phyloP scores from a whole-genome alignment of 1,284 basidiomycete genomes.

The Papiliotrema laurentii region DNA sequence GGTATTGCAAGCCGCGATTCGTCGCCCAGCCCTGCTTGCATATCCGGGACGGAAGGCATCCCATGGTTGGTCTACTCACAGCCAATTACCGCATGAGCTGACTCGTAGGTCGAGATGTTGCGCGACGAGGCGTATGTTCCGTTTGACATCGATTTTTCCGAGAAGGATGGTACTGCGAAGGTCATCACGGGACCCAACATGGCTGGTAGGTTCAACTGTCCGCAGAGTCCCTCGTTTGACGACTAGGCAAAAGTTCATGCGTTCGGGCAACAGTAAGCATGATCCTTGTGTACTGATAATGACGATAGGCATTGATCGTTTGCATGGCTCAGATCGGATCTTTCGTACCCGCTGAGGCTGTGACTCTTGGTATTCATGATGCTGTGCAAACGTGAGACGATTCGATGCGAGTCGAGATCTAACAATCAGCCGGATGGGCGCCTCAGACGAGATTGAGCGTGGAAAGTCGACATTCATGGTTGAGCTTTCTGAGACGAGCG shows the following conservation, averaged over 20 bases:
- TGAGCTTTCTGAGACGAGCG: slow-evolving; percentile 88
- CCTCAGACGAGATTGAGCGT: slow-evolving; percentile 75
- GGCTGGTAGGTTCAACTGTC: slow-evolving; percentile 50
- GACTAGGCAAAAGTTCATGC: slow-evolving; percentile 42
- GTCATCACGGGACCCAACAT: slow-evolving; percentile 61
- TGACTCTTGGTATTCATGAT: slow-evolving; percentile 72
- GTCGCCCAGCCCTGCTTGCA: slow-evolving; percentile 56
- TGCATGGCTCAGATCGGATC: slow-evolving; percentile 55
- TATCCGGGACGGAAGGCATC: slow-evolving; percentile 57
- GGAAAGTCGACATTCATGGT: slow-evolving; percentile 94
- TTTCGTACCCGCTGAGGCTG: slow-evolving; percentile 62
- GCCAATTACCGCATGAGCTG: slow-evolving; percentile 59
- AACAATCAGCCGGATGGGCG: slow-evolving; percentile 47
- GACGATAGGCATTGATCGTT: slow-evolving; percentile 33
- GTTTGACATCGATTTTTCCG: slow-evolving; percentile 45
- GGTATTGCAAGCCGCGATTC: slow-evolving; percentile 65
- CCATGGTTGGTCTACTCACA: slow-evolving; percentile 66
- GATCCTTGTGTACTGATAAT: background rate
- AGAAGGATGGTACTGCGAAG: slow-evolving; percentile 56
- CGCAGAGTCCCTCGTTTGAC: too few relatives aligned
- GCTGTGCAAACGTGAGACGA: slow-evolving; percentile 78
- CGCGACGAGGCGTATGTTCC: slow-evolving; percentile 74
- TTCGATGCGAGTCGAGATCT: background rate
- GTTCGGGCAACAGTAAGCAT: slow-evolving; percentile 37
- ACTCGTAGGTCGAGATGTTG: slow-evolving; percentile 66